phyloP scores from a whole-genome alignment of 176 grass and related monocot species.

The Eleusine indica region DNA sequence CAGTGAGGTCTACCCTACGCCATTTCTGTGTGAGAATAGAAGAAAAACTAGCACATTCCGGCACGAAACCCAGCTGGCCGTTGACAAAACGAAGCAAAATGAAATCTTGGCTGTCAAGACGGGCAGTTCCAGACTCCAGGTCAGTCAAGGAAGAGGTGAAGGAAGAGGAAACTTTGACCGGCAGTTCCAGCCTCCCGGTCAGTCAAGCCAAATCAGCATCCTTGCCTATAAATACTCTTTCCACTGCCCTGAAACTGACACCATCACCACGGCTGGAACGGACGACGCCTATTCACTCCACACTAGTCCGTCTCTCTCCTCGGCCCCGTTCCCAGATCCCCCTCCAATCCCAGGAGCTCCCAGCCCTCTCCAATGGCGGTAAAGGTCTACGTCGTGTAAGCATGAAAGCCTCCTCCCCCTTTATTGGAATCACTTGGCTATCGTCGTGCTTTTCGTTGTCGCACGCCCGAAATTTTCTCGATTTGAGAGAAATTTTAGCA shows the following conservation, averaged over 20 bases:
- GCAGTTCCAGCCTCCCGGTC: neutral
- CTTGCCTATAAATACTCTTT: conserved; percentile 35
- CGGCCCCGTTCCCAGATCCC: neutral
- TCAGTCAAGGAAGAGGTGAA: too few relatives aligned
- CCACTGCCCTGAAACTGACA: neutral
- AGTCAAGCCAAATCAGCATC: conserved; percentile 42
- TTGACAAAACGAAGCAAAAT: neutral
- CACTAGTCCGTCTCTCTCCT: neutral
- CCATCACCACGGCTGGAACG: neutral
- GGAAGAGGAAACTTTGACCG: neutral
- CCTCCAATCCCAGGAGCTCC: conserved; percentile 33
- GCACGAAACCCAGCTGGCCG: neutral
- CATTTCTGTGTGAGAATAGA: neutral
- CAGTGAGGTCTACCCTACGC: neutral
- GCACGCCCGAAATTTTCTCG: neutral
- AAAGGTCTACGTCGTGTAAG: conserved; percentile 93
- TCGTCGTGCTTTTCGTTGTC: neutral
- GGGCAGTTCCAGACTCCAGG: too few relatives aligned
- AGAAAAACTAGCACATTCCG: neutral
- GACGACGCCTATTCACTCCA: conserved; percentile 4
- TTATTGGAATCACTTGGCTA: conserved; percentile 10
- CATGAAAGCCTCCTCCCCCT: conserved; percentile 2
- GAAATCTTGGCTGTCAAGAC: neutral
- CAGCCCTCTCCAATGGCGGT: conserved; percentile 63
- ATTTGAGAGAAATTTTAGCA: neutral